Evolutionary conservation across 2,329 filamentous ascomycete genomes (phyloP).

Genomic region (Talaromyces sp.): DNA sequence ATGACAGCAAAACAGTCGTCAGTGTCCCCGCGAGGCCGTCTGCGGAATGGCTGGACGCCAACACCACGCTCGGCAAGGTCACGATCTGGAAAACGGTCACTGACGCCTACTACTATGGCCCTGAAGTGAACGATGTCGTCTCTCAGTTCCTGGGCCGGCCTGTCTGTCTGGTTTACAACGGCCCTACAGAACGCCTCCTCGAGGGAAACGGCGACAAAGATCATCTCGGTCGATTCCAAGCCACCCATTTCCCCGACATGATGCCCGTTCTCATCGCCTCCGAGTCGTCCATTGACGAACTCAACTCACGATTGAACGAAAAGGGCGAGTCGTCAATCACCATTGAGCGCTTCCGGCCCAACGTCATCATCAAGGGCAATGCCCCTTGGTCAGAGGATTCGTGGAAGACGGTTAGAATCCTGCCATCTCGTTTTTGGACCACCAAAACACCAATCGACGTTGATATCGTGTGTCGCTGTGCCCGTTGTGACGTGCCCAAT

Average conservation of each 20-base stretch:
- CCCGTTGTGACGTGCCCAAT: slow-evolving; percentile 59
- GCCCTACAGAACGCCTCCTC: slow-evolving; percentile 51
- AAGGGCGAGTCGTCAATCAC: slow-evolving; percentile 45
- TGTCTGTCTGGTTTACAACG: slow-evolving; percentile 58
- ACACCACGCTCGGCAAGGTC: slow-evolving; percentile 47
- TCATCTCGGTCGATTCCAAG: slow-evolving; percentile 49
- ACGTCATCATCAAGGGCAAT: slow-evolving; percentile 55
- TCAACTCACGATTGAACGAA: slow-evolving; percentile 48
- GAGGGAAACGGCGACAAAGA: slow-evolving; percentile 51
- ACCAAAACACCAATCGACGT: slow-evolving; percentile 37
- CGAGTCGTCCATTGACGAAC: slow-evolving; percentile 52
- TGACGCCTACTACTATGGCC: slow-evolving; percentile 51
- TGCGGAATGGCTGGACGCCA: slow-evolving; percentile 47
- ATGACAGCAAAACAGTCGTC: slow-evolving; percentile 31
- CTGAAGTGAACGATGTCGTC: slow-evolving; percentile 49
- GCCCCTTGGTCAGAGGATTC: slow-evolving; percentile 58
- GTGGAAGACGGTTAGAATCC: slow-evolving; percentile 53
- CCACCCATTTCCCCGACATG: slow-evolving; percentile 56
- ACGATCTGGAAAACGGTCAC: slow-evolving; percentile 57
- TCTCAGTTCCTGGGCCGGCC: slow-evolving; percentile 51
- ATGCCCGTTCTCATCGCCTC: slow-evolving; percentile 53
- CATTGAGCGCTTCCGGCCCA: slow-evolving; percentile 60
- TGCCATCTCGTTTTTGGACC: not conserved
- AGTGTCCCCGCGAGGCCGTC: slow-evolving; percentile 52
- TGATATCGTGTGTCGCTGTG: slow-evolving; percentile 56